A percentile compares a stretch with the other conserved stretches of the same genome.
phyloP scores from a whole-genome alignment of 495 filamentous ascomycete genomes.

The Astrothelium subdiscretum region DNA sequence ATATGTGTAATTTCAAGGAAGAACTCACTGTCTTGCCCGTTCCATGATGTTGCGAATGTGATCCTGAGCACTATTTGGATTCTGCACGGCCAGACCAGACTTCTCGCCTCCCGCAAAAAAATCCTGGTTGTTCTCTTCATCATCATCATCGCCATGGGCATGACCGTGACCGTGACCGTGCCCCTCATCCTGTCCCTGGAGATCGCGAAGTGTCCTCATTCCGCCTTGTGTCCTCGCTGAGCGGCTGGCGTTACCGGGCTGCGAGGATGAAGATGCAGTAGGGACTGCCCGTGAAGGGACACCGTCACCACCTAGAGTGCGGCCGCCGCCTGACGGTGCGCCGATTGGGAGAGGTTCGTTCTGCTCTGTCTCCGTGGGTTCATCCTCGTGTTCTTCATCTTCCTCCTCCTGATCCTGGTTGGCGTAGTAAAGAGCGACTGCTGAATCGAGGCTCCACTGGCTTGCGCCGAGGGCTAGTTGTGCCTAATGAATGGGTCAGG shows the following conservation, averaged over 20 bases:
- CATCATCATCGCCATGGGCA: conserved; percentile 47
- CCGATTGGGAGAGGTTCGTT: not conserved
- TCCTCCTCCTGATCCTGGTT: conserved; percentile 46
- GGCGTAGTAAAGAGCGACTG: conserved; percentile 58
- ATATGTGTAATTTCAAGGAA: not conserved
- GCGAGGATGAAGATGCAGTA: conserved; percentile 1
- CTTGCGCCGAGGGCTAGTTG: conserved; percentile 54
- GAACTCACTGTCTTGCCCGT: conserved; percentile 61
- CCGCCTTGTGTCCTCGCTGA: conserved; percentile 34
- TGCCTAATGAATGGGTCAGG: conserved; percentile 40
- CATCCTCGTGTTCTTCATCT: conserved; percentile 13
- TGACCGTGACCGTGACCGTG: conserved; percentile 48
- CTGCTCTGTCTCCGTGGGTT: conserved; percentile 8
- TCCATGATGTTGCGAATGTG: conserved; percentile 70
- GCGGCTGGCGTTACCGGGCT: not conserved
- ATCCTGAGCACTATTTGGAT: conserved; percentile 56
- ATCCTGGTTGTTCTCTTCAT: conserved; percentile 59
- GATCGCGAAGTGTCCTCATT: conserved; percentile 45
- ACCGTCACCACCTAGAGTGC: conserved; percentile 28
- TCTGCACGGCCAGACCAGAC: conserved; percentile 88
- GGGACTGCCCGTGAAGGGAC: conserved; percentile 14
- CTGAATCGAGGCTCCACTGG: conserved; percentile 58
- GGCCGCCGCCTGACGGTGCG: conserved; percentile 19
- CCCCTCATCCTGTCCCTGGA: conserved; percentile 33
- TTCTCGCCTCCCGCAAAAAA: conserved; percentile 95